These are phyloP conservation scores for Sporothrix pallida DNA, from an alignment of 2,329 filamentous ascomycete species.

Conservation along the genomic window DNA sequence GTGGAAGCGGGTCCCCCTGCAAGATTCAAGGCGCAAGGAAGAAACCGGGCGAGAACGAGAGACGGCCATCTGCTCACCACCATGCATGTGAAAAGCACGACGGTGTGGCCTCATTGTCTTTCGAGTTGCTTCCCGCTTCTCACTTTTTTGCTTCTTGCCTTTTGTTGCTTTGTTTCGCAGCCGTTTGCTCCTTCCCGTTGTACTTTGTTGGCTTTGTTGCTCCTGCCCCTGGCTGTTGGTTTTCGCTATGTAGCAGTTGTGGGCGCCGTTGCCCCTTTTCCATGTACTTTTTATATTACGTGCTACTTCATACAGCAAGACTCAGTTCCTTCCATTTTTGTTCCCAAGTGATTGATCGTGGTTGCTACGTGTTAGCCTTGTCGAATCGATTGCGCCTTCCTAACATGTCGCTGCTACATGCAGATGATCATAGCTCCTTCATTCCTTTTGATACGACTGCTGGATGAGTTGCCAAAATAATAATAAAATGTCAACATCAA, in stretches of 20 bases:
- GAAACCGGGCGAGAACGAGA: slow-evolving; percentile 12
- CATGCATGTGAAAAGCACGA: not conserved
- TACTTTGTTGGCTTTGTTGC: not conserved
- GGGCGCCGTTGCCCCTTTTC: not conserved
- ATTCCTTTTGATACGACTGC: too few relatives aligned
- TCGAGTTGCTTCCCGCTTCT: not conserved
- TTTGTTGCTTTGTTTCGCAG: not conserved
- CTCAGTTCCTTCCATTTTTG: not conserved
- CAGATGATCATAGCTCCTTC: not conserved
- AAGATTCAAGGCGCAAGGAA: slow-evolving; percentile 10
- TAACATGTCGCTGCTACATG: not conserved
- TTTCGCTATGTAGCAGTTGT: not conserved
- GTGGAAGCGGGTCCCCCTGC: slow-evolving; percentile 1
- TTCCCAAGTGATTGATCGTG: not conserved
- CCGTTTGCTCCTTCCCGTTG: not conserved
- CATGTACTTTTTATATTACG: slow-evolving; percentile 9
- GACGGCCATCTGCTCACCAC: not conserved
- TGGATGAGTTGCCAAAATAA: too few relatives aligned
- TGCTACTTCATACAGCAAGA: not conserved
- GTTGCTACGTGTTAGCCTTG: not conserved
- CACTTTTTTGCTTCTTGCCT: not conserved
- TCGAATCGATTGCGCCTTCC: not conserved
- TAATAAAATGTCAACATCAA: too few relatives aligned
- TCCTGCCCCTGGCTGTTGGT: not conserved
- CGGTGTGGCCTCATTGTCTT: not conserved